Percentiles rank a stretch among this genome's conserved stretches.
Conservation (phyloP, 1,139 yeast genomes). For the Yamadazyma membranifaciens region DNA sequence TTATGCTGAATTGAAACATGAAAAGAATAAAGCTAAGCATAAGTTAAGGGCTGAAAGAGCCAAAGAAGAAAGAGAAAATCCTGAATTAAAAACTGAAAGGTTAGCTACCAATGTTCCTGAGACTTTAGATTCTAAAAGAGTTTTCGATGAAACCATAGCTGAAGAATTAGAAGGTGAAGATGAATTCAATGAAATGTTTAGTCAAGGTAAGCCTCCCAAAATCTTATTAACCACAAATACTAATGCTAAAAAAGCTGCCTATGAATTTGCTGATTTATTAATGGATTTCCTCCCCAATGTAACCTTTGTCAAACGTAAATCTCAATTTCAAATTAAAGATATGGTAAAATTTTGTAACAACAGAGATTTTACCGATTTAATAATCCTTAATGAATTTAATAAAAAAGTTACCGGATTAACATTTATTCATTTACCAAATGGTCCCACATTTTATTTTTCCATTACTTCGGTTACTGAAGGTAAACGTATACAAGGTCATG, state of each 20-base stretch:
- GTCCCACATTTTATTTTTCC: conserved; percentile 92
- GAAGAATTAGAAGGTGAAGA: conserved; percentile 77
- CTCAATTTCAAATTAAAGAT: conserved; percentile 78
- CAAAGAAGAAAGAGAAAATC: conserved; percentile 78
- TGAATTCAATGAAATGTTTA: conserved; percentile 68
- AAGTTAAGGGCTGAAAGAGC: conserved; percentile 74
- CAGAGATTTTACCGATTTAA: conserved; percentile 81
- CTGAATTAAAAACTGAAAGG: conserved; percentile 78
- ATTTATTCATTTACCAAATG: conserved; percentile 88
- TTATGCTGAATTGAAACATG: conserved; percentile 71
- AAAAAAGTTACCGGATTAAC: conserved; percentile 89
- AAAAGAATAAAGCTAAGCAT: conserved; percentile 75
- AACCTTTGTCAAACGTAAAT: conserved; percentile 81
- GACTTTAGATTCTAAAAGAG: conserved; percentile 86
- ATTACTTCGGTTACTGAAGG: conserved; percentile 76
- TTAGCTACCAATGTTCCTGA: conserved; percentile 77
- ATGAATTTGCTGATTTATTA: conserved; percentile 84
- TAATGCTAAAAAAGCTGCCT: conserved; percentile 81
- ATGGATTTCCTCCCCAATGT: conserved; percentile 84
- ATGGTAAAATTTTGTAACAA: conserved; percentile 80
- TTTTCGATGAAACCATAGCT: conserved; percentile 83
- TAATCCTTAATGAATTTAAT: conserved; percentile 91
- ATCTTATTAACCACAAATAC: conserved; percentile 86
- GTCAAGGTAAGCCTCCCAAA: conserved; percentile 60
- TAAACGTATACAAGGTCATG: conserved; percentile 81